Percentiles rank a stretch among this genome's conserved stretches.
phyloP scores from a whole-genome alignment of 495 filamentous ascomycete species.

The Baudoinia panamericana region DNA sequence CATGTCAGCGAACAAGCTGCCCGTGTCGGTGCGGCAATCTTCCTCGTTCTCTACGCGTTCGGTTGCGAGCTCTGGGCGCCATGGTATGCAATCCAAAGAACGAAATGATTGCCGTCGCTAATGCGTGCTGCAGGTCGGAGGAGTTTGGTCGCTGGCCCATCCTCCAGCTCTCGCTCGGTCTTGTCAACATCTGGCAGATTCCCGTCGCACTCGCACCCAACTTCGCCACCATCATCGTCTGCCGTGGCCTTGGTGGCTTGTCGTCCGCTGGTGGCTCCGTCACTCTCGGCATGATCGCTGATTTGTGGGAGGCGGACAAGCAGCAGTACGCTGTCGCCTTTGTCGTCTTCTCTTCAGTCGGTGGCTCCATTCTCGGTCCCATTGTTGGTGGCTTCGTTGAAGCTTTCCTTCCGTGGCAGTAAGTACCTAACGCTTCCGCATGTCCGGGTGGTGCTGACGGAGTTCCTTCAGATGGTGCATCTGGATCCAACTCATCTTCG shows the following conservation, averaged over 20 bases:
- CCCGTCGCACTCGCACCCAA: conserved; percentile 60
- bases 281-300: conserved; percentile 70
- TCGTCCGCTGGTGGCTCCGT: conserved; percentile 67
- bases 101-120: too few species aligned
- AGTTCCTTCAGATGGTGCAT: conserved; percentile 46
- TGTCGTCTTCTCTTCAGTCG: conserved; percentile 63
- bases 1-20: conserved; percentile 50
- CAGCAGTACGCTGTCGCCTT: conserved; percentile 65
- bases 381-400: conserved; percentile 69
- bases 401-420: conserved; percentile 47
- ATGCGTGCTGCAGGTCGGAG: conserved; percentile 67
- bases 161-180: conserved; percentile 52
- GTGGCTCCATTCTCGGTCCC: conserved; percentile 63
- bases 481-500: conserved; percentile 71
- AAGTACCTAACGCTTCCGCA: neutral
- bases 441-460: neutral
- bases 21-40: conserved; percentile 53
- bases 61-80: conserved; percentile 69
- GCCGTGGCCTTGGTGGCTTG: conserved; percentile 54
- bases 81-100: too few species aligned
- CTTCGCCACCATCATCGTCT: conserved; percentile 51
- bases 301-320: conserved; percentile 60
- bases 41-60: conserved; percentile 62
- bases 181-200: conserved; percentile 66
- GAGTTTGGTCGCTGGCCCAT: conserved; percentile 65